Conservation (phyloP, 306 rosid genomes). For the Trifolium dubium region DNA sequence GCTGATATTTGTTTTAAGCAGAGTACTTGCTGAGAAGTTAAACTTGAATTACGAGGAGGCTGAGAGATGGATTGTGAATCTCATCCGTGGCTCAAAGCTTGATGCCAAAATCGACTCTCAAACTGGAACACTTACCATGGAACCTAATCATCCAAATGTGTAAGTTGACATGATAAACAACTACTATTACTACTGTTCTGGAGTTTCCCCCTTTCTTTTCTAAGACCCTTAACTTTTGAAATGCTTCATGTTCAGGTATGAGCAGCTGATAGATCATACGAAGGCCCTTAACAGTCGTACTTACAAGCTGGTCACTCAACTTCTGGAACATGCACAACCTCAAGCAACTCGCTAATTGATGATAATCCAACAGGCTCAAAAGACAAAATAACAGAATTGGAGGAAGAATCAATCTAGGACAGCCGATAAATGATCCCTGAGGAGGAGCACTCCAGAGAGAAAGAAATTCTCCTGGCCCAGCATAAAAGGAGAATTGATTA, state of each 20-base stretch:
- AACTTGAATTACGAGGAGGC: conserved; percentile 92
- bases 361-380: neutral
- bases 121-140: conserved; percentile 77
- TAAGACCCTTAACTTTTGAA: neutral
- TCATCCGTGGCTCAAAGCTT: conserved; percentile 82
- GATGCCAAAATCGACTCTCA: conserved; percentile 84
- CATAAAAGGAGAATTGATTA: neutral
- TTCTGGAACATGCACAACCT: conserved; percentile 67
- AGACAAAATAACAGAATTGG: neutral
- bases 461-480: neutral
- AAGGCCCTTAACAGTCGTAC: conserved; percentile 82
- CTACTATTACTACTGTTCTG: neutral
- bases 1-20: conserved; percentile 39
- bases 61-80: conserved; percentile 91
- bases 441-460: neutral
- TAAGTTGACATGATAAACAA: conserved; percentile 48
- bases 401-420: neutral
- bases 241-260: conserved; percentile 59
- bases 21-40: conserved; percentile 91
- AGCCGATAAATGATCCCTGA: neutral
- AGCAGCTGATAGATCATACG: conserved; percentile 88
- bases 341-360: conserved; percentile 58
- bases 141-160: conserved; percentile 87
- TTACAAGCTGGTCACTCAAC: conserved; percentile 72
- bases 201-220: neutral